A percentile compares a stretch with the other conserved stretches of the same genome.
Conservation (phyloP, 148 eudicot species). For the Silene conica region DNA sequence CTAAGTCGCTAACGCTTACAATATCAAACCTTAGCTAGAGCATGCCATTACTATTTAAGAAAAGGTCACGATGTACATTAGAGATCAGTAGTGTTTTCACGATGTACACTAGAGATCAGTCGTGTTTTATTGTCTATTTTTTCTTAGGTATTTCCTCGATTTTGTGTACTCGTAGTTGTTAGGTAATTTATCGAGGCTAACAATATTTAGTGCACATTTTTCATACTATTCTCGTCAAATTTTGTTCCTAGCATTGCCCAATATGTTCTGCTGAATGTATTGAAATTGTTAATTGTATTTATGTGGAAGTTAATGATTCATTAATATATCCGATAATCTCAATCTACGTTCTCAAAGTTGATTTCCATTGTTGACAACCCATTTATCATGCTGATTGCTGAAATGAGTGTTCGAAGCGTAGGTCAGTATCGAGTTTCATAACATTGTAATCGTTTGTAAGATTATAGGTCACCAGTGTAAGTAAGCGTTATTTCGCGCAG, state of each 20-base stretch:
- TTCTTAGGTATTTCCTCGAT: not conserved
- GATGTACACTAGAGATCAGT: not conserved
- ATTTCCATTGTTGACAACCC: no score
- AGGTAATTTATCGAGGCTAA: not conserved
- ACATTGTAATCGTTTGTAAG: no score
- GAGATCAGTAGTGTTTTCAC: not conserved
- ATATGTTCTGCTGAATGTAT: not conserved
- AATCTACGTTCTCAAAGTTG: not conserved
- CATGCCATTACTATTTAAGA: not conserved
- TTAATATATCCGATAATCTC: not conserved
- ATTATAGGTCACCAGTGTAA: no score
- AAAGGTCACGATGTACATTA: not conserved
- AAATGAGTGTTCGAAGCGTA: no score
- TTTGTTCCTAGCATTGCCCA: not conserved
- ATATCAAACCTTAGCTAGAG: not conserved
- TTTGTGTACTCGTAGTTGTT: not conserved
- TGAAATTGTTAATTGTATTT: not conserved
- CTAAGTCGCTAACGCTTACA: not conserved
- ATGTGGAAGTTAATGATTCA: not conserved
- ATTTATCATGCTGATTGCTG: no score
- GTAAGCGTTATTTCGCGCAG: no score
- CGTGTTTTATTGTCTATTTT: not conserved
- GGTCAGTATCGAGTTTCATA: no score
- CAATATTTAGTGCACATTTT: not conserved
- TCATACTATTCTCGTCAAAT: not conserved